These are phyloP conservation scores for Blechomonas ayalai DNA, from an alignment of 208 protist genomes.

Conservation along the genomic window DNA sequence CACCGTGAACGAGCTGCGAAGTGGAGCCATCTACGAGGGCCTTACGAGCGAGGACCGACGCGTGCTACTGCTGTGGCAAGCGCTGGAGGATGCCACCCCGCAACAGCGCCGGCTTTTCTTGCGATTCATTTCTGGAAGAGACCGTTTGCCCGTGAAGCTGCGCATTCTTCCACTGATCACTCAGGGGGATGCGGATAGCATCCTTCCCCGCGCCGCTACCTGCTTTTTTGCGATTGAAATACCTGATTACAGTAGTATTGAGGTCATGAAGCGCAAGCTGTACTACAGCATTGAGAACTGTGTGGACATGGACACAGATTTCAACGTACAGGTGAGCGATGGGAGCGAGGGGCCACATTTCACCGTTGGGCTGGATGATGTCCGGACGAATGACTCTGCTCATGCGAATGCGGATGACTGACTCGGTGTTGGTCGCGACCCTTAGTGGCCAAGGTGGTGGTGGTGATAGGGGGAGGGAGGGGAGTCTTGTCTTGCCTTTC, in stretches of 20 bases:
- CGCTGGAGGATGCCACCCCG: constrained; percentile 77
- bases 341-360: constrained; percentile 76
- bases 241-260: constrained; percentile 90
- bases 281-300: constrained; percentile 96
- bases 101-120: constrained; percentile 84
- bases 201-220: constrained; percentile 89
- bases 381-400: constrained; percentile 36
- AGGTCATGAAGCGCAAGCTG: constrained; percentile 91
- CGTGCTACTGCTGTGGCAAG: constrained; percentile 88
- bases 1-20: constrained; percentile 74
- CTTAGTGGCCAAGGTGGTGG: no score
- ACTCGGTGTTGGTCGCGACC: no score
- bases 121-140: constrained; percentile 87
- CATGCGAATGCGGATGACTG: constrained; percentile 15
- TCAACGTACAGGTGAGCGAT: constrained; percentile 72
- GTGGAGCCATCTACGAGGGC: constrained; percentile 78
- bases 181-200: constrained; percentile 72
- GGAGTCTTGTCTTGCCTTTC: background rate
- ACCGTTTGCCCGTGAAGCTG: constrained; percentile 84
- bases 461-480: background rate
- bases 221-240: constrained; percentile 96
- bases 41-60: constrained; percentile 69
- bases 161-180: constrained; percentile 65
- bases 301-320: constrained; percentile 92
- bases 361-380: constrained; percentile 37